Evolutionary conservation across 2,329 filamentous ascomycete species (phyloP), one percentile per base, ranked within the genome.

Genomic region (Claviceps sp.): DNA sequence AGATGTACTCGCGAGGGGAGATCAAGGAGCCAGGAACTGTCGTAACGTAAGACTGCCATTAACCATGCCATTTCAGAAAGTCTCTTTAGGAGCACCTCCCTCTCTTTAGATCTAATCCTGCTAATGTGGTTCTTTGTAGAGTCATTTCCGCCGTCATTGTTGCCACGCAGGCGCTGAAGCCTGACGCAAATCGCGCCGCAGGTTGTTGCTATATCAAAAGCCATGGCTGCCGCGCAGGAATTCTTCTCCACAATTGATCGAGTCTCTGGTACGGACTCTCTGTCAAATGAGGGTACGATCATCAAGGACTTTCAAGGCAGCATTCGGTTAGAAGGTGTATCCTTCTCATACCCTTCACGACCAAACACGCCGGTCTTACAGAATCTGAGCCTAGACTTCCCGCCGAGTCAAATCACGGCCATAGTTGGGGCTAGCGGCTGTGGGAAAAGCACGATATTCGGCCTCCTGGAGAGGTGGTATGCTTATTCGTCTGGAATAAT

Each of bases 381-480:
- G 3, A 42, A 43, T 7, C n/a, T 56, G 8, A 24, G 47, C 37
- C 22, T 56, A 1, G 37, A 45, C 5, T 48, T 56, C 5, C 45
- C 41, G 2, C n/a, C 53, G 13, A 43, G 70, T 16, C 72, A 73
- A 53, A 70, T 70, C 0, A 79, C 75, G 1, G 78, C 78, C 2
- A 67, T 81, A 5, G 77, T 82, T 5, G 79, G 79, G 0, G 67
- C 74, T 2, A 79, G 75, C 24, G 80, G 80, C 0, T 77, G 70
- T 4, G 78, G 78, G 0, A 82, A 82, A 57, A 79, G 75, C 44
- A 81, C 77, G 0, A 70, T 80, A 3, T 72, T 82, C 4, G 75
- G 74, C 0, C 62, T 83, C 1, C 57, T 82, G 1, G 77, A 82
- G 58, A 64, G 82, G 5, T 84, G 82, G 70, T 85, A 84, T 56